Evolutionary conservation across 73 alveolate genomes (phyloP).

Genomic region (Paramecium octaurelia): DNA sequence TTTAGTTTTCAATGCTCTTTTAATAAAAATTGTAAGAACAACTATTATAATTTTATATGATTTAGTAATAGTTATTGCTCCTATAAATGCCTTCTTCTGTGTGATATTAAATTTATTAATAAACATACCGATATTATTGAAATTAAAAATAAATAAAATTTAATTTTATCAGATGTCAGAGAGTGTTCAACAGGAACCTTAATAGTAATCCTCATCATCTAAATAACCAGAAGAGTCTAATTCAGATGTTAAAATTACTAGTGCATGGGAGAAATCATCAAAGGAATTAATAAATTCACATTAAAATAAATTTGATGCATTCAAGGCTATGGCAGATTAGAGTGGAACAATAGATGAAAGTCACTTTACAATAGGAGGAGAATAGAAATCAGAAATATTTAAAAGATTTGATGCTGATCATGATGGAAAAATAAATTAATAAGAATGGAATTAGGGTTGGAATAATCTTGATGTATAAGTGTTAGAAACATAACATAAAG

Average conservation of each 20-base stretch:
- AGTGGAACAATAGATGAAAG: neutral
- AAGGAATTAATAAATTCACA: neutral
- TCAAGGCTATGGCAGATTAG: conserved; percentile 33
- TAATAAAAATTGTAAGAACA: neutral
- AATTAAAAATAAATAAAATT: neutral
- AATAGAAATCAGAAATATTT: conserved; percentile 3
- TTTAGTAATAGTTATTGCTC: neutral
- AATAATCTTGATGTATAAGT: neutral
- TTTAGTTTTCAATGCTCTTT: neutral
- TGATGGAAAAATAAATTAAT: neutral
- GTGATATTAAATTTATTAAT: neutral
- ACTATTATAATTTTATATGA: neutral
- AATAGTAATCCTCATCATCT: neutral
- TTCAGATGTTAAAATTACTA: neutral
- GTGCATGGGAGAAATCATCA: neutral
- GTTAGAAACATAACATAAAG: neutral
- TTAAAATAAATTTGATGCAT: neutral
- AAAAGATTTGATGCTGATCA: neutral
- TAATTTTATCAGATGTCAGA: neutral
- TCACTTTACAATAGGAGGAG: conserved; percentile 6
- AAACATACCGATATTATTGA: neutral
- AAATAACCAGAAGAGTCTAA: neutral
- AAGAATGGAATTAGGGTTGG: conserved; percentile 48
- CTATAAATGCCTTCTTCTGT: neutral
- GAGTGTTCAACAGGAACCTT: neutral